These are phyloP conservation scores for Didymella lethalis DNA, from an alignment of 2,329 filamentous ascomycete species.

Conservation along the genomic window DNA sequence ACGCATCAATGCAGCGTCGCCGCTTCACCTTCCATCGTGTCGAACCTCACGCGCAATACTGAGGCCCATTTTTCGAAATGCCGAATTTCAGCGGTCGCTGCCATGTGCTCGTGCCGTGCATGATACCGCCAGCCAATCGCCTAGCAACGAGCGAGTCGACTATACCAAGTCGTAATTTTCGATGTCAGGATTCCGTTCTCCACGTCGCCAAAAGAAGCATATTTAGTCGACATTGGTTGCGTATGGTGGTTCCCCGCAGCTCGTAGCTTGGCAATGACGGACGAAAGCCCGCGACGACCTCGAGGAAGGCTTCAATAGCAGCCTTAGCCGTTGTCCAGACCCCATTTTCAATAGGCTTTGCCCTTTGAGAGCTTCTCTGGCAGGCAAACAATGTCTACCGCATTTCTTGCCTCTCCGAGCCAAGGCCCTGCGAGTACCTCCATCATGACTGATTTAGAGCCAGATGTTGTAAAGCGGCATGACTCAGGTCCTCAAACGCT, in stretches of 20 bases:
- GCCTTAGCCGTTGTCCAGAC: not conserved
- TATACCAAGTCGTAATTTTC: slow-evolving; percentile 5
- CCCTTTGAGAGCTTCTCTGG: not conserved
- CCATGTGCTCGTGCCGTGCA: not conserved
- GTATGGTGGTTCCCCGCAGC: slow-evolving; percentile 11
- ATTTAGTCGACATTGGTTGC: slow-evolving; percentile 6
- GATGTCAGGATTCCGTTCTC: slow-evolving; percentile 5
- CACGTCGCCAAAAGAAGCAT: slow-evolving; percentile 10
- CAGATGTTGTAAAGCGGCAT: not conserved
- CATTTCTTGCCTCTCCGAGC: not conserved
- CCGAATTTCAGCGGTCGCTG: slow-evolving; percentile 13
- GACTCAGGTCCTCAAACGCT: slow-evolving; percentile 9
- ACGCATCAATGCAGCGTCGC: slow-evolving; percentile 33
- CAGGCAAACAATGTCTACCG: too few relatives aligned
- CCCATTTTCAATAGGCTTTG: not conserved
- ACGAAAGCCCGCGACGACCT: not conserved
- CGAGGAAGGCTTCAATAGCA: not conserved
- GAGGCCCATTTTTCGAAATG: not conserved
- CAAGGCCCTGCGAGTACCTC: not conserved
- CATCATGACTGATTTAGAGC: slow-evolving; percentile 1
- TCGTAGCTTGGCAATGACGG: slow-evolving; percentile 8
- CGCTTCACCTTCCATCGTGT: slow-evolving; percentile 43
- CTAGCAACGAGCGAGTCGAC: not conserved
- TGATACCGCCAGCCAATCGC: slow-evolving; percentile 8
- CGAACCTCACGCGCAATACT: not conserved